Base-by-base conservation (phyloP, 2,329 filamentous ascomycete genomes). In the Monosporascus sp. region DNA sequence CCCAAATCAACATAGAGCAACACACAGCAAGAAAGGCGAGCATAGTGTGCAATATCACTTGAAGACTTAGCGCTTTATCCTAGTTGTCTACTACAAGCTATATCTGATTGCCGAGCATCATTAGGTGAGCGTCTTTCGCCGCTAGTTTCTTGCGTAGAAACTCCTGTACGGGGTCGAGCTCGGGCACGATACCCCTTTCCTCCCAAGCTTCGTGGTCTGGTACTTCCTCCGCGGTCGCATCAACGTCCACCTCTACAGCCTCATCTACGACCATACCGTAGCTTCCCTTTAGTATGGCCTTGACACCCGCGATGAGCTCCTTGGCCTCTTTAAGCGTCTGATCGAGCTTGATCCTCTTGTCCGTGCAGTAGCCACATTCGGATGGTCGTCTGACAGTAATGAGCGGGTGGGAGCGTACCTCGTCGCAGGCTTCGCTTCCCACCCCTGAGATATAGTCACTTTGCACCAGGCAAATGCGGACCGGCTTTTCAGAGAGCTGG, bases 221-320 rank as follows among this genome's bases (percentile, higher is more conserved):
- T 14, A 11, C 31, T 20, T 24, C 41, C 41, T 20, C 20, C 20
- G 8, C 16, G 14, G 24, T 2, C 7, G 24, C 26, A 27, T 7
- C 11, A n/a, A 17, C 22, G 8, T 27, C 22, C 22, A 7, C n/a
- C 9, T 6, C 17, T 24, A 22, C 17, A 24, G 11, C 14, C 11
- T 7, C 26, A 16, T 40, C 40, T 45, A 26, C 22, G n/a, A n/a
- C 24, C 11, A 52, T 45, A 1, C 51, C 72, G 35, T 65, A 60
- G 5, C 40, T 22, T 9, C 49, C 50, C 2, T 58, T 40, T 0
- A 67, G 52, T 1, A 61, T 52, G 3, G 38, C 17, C 7, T 56
- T 48, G 3, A 65, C 45, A 31, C 45, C 52, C 3, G 50, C 52
- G 26, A 66, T 58, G 11, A 52, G 56, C 5, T 22, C 16, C 49